These are phyloP conservation scores for Pythium sp. DNA, from an alignment of 352 stramenopile species.

Conservation along the genomic window DNA sequence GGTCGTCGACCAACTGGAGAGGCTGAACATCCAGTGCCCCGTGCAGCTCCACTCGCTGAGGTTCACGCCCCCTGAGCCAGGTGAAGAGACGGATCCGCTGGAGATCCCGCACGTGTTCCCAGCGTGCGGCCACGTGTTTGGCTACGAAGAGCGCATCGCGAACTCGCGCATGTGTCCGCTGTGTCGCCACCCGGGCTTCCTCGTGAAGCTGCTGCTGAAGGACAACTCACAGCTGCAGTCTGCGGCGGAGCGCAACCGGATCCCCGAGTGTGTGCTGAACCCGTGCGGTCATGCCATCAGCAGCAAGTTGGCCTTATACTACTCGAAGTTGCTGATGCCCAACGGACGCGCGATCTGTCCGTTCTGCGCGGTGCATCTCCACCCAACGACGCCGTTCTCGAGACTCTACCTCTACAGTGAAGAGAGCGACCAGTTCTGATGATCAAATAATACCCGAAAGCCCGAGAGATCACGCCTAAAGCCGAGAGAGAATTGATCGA, in stretches of 20 bases:
- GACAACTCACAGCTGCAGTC: slow-evolving; percentile 74
- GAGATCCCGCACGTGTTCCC: slow-evolving; percentile 75
- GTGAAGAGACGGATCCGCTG: slow-evolving; percentile 47
- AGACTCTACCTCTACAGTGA: slow-evolving; percentile 79
- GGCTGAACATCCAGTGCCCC: slow-evolving; percentile 71
- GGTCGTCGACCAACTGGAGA: slow-evolving; percentile 60
- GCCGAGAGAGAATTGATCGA: background rate
- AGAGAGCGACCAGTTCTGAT: slow-evolving; percentile 21
- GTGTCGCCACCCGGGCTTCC: slow-evolving; percentile 54
- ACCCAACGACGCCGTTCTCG: slow-evolving; percentile 59
- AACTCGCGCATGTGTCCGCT: slow-evolving; percentile 57
- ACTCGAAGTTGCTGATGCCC: slow-evolving; percentile 61
- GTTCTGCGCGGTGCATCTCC: slow-evolving; percentile 74
- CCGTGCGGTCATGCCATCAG: slow-evolving; percentile 81
- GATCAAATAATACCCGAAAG: background rate
- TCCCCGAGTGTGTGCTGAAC: slow-evolving; percentile 81
- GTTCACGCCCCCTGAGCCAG: slow-evolving; percentile 37
- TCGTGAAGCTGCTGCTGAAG: slow-evolving; percentile 72
- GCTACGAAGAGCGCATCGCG: slow-evolving; percentile 70
- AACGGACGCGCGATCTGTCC: slow-evolving; percentile 78
- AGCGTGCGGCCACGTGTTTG: slow-evolving; percentile 78
- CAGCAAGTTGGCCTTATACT: slow-evolving; percentile 55
- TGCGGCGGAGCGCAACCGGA: slow-evolving; percentile 45
- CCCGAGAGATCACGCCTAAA: background rate
- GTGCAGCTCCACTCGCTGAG: slow-evolving; percentile 69